phyloP scores from a whole-genome alignment of 176 grass and related monocot species.

The Poa pratensis region DNA sequence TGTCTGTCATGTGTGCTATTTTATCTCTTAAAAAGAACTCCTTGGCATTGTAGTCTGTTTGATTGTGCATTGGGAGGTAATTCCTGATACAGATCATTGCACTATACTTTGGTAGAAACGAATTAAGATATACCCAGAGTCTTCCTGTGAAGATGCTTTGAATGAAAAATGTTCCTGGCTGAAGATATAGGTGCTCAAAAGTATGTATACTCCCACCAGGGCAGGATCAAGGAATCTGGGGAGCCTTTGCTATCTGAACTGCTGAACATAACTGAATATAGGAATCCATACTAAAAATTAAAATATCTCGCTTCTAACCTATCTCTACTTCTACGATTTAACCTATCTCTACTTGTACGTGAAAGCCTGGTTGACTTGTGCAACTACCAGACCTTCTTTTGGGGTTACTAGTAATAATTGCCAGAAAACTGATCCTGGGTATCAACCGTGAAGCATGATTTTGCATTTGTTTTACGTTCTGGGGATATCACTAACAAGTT shows the following conservation, averaged over 20 bases:
- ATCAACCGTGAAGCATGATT: background rate
- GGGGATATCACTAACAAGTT: background rate
- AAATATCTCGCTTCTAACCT: background rate
- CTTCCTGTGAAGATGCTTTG: constrained; percentile 17
- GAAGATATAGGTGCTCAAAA: constrained; percentile 22
- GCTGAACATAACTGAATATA: constrained; percentile 7
- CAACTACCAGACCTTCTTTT: background rate
- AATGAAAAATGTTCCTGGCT: background rate
- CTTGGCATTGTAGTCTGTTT: constrained; percentile 1
- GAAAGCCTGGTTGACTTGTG: constrained; percentile 11
- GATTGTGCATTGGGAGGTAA: background rate
- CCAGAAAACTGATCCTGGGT: background rate
- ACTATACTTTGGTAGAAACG: background rate
- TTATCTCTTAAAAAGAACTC: background rate
- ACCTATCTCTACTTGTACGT: background rate
- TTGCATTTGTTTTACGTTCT: background rate
- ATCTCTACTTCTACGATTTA: background rate
- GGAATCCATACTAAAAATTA: background rate
- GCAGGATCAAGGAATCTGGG: background rate
- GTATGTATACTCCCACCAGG: background rate
- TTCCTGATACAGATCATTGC: constrained; percentile 7
- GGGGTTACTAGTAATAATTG: background rate
- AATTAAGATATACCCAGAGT: background rate
- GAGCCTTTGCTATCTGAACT: background rate
- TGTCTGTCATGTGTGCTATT: background rate